Evolutionary conservation across 2,329 filamentous ascomycete species (phyloP).

Genomic region (Fusarium torreyae): DNA sequence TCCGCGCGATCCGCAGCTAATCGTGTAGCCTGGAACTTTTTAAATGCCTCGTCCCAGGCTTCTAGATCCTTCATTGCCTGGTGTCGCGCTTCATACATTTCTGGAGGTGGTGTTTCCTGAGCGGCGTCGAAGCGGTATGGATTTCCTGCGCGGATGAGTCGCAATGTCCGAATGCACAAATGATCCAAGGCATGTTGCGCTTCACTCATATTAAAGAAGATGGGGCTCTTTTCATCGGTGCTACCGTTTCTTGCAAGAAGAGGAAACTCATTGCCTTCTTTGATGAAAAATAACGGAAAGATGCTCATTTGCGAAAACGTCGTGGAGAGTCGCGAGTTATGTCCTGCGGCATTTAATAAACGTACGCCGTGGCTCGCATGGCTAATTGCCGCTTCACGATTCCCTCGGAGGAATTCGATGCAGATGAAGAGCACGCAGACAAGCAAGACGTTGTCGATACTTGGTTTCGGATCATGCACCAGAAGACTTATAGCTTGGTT

Average conservation of each 20-base stretch:
- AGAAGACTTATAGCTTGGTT: conserved; percentile 58
- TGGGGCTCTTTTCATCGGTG: not conserved
- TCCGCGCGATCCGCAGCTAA: conserved; percentile 10
- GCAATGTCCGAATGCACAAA: conserved; percentile 48
- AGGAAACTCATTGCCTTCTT: conserved; percentile 15
- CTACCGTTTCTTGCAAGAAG: conserved; percentile 7
- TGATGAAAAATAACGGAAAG: conserved; percentile 58
- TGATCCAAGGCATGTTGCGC: conserved; percentile 53
- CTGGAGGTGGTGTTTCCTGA: conserved; percentile 21
- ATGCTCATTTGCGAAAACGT: conserved; percentile 58
- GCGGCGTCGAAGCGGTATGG: conserved; percentile 44
- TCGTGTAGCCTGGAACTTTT: conserved; percentile 9
- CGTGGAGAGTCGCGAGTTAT: conserved; percentile 53
- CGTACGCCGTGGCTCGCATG: conserved; percentile 59
- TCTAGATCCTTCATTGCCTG: conserved; percentile 44
- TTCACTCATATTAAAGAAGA: conserved; percentile 39
- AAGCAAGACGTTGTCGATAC: conserved; percentile 56
- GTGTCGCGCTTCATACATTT: conserved; percentile 45
- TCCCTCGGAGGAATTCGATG: conserved; percentile 59
- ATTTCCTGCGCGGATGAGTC: conserved; percentile 52
- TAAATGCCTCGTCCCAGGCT: conserved; percentile 52
- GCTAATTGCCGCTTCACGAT: conserved; percentile 54
- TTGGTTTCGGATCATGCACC: conserved; percentile 34
- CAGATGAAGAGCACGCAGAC: conserved; percentile 62
- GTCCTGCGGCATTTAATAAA: conserved; percentile 51